Percentiles rank a stretch among this genome's conserved stretches.
phyloP scores from a whole-genome alignment of 2,329 filamentous ascomycete genomes.

The Falciphora oryzae region DNA sequence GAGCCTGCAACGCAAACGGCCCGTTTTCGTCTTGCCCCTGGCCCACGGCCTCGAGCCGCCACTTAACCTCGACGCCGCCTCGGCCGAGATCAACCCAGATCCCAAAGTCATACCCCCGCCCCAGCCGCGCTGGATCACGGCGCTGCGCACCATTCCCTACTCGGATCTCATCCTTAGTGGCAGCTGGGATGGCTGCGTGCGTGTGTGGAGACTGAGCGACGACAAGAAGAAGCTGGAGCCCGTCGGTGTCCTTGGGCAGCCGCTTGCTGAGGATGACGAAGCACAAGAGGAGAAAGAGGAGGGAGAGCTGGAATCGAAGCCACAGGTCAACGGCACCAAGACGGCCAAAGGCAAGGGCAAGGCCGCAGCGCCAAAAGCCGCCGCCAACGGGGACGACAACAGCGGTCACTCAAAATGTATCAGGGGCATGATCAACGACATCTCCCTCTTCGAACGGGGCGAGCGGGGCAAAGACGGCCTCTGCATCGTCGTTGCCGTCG shows the following conservation, averaged over 20 bases:
- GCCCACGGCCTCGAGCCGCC: constrained; percentile 82
- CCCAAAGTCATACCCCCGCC: constrained; percentile 54
- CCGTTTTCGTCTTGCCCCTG: constrained; percentile 69
- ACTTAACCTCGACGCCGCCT: constrained; percentile 67
- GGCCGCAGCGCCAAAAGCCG: constrained; percentile 10
- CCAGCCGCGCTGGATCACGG: constrained; percentile 84
- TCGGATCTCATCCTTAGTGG: constrained; percentile 86
- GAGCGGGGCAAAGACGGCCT: constrained; percentile 70
- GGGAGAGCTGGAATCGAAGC: constrained; percentile 19
- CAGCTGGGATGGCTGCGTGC: constrained; percentile 87
- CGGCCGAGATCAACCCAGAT: constrained; percentile 63
- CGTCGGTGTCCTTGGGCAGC: constrained; percentile 58
- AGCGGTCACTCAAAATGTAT: constrained; percentile 30
- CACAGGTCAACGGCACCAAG: constrained; percentile 13
- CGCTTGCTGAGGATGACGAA: constrained; percentile 13
- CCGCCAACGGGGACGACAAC: constrained; percentile 4
- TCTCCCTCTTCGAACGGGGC: constrained; percentile 80
- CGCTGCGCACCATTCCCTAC: constrained; percentile 78
- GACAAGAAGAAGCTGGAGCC: constrained; percentile 76
- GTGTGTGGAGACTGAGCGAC: constrained; percentile 77
- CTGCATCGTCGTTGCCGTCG: constrained; percentile 79
- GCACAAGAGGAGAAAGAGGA: constrained; percentile 18
- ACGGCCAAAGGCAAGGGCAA: constrained; percentile 14
- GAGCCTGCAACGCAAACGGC: constrained; percentile 92
- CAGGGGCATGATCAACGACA: constrained; percentile 79